Base-by-base conservation (phyloP, 106 monocot genomes). In the Phalaenopsis aphrodite region DNA sequence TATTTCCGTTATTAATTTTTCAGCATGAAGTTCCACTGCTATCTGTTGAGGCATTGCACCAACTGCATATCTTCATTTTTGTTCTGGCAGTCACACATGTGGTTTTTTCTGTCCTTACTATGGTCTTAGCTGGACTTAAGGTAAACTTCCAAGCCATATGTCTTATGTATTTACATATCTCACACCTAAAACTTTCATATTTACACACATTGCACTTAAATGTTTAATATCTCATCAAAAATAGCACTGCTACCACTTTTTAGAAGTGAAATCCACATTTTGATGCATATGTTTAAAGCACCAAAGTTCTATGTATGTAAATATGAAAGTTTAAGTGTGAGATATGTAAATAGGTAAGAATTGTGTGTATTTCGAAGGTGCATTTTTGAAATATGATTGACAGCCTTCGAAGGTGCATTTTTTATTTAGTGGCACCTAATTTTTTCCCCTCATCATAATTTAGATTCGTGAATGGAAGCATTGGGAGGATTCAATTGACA, bases 61-160 rank as follows among this genome's bases (percentile, higher is more conserved):
- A 86, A 55, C 76, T 92, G 80, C 92, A 92, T 42, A 87, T 92
- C 45, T 89, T 92, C 79, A 92, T 92, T 78, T 92, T 92, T 76
- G 88, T 92, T 81, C 83, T 89, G 48, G 92, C 92, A 15, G 76
- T 88, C 77, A 84, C 86, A 47, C 92, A 92, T 87, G 92, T 92
- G 24, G 37, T 84, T 45, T 92, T 88, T 79, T 83, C 87, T 79
- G 87, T 84, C 56, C 65, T 88, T 43, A 92, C 92, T 48, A 87
- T 92, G 92, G 14, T 89, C 75, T 66, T 92, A 73, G 92, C 87
- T 79, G 89, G 87, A 38, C 79, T 75, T 23, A 92, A 86, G 92
- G 92, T 87, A 85, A 81, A 57, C 69, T 3, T 30, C 2, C 21
- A 0, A 4, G 19, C 42, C 7, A 41, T 6, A 21, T 16, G 23